Conservation (phyloP, 257 asterid genomes). For the Solanum etuberosum region DNA sequence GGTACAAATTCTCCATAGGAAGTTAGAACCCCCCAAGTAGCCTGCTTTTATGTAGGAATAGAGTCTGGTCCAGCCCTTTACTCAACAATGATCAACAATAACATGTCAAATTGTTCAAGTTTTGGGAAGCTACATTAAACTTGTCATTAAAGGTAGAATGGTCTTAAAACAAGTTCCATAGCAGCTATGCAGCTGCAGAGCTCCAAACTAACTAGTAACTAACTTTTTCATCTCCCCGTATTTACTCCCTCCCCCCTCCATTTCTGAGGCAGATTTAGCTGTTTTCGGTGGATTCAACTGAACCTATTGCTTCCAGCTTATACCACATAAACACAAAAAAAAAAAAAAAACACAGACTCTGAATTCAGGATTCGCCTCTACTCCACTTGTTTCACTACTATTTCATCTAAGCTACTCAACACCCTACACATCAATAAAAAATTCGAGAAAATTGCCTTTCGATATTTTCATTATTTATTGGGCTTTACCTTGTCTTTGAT, state of each 20-base stretch:
- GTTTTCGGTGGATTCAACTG: not conserved
- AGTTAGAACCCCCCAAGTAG: not conserved
- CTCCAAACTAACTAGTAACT: not conserved
- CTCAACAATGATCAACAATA: not conserved
- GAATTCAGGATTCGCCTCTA: not conserved
- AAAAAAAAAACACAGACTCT: not conserved
- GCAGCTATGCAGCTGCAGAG: not conserved
- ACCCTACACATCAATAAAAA: not conserved
- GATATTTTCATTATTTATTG: not conserved
- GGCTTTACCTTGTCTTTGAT: not conserved
- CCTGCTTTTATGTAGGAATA: not conserved
- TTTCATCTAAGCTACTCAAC: not conserved
- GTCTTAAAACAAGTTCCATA: not conserved
- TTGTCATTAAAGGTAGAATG: not conserved
- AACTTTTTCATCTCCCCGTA: not conserved
- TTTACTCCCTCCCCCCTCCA: too few relatives aligned
- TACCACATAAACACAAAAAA: not conserved
- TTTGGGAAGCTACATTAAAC: not conserved
- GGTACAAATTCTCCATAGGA: not conserved
- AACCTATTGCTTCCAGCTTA: not conserved
- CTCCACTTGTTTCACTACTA: not conserved
- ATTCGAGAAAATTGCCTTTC: not conserved
- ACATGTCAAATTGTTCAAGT: not conserved
- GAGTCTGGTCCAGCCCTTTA: not conserved
- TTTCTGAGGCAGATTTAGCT: not conserved